Conservation (phyloP, 257 asterid genomes). For the Primulina tabacum region DNA sequence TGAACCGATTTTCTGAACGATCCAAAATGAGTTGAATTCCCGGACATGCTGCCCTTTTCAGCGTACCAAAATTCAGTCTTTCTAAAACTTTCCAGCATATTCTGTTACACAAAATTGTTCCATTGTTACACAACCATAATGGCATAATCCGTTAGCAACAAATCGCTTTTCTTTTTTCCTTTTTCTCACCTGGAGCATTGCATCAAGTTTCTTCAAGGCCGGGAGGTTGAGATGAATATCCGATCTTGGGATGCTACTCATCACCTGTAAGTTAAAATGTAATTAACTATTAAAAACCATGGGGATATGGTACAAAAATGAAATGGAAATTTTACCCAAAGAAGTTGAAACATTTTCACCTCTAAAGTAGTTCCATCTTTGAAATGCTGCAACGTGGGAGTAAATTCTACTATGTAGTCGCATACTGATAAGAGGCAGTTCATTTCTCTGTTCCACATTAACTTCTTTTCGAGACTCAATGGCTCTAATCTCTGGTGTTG, state of each 20-base stretch:
- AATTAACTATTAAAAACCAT: no score
- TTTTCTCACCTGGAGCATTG: constrained; percentile 65
- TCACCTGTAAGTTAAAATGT: constrained; percentile 42
- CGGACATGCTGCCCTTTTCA: constrained; percentile 69
- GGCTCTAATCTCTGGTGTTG: constrained; percentile 79
- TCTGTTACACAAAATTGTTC: constrained; percentile 41
- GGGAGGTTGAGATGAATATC: constrained; percentile 80
- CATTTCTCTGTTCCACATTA: constrained; percentile 93
- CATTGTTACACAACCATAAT: background rate
- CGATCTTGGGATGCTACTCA: constrained; percentile 76
- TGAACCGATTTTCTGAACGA: constrained; percentile 58
- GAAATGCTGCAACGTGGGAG: constrained; percentile 50
- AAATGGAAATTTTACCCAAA: background rate
- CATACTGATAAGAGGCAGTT: constrained; percentile 66
- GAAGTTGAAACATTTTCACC: constrained; percentile 35
- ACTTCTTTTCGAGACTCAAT: constrained; percentile 54
- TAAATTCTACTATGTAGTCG: constrained; percentile 68
- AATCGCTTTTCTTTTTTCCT: background rate
- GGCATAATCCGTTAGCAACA: background rate
- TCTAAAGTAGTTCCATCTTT: constrained; percentile 64
- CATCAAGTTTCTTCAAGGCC: constrained; percentile 71
- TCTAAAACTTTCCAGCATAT: constrained; percentile 65
- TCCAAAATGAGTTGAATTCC: constrained; percentile 54
- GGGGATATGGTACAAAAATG: background rate
- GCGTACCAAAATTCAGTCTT: constrained; percentile 86